Conservation (phyloP, 2,329 filamentous ascomycete genomes). For the Diaporthe ilicicola region DNA sequence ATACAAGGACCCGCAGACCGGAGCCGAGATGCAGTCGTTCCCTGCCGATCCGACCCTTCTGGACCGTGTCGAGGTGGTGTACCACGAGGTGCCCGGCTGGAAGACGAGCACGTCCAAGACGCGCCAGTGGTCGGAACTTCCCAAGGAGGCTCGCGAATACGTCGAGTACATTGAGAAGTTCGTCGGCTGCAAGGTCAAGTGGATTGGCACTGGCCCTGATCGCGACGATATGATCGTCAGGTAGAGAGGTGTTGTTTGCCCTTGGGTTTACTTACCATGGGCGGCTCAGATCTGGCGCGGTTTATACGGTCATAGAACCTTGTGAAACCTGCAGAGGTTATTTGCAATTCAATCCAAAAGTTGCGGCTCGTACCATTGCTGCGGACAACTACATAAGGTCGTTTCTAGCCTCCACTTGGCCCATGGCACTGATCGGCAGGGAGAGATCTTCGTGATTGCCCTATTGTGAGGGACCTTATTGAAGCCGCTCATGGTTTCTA, state of each 20-base stretch:
- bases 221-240: slow-evolving; percentile 68
- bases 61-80: slow-evolving; percentile 68
- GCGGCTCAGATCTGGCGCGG: slow-evolving; percentile 6
- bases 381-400: slow-evolving; percentile 63
- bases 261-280: too few relatives aligned
- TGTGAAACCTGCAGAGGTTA: slow-evolving; percentile 14
- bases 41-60: slow-evolving; percentile 69
- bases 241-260: background rate
- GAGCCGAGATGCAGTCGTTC: slow-evolving; percentile 64
- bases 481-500: background rate
- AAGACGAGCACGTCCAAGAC: slow-evolving; percentile 68
- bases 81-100: slow-evolving; percentile 76
- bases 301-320: slow-evolving; percentile 4
- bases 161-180: slow-evolving; percentile 72
- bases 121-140: slow-evolving; percentile 61
- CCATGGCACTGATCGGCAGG: slow-evolving; percentile 58
- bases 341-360: slow-evolving; percentile 10
- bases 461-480: background rate
- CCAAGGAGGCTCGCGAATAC: slow-evolving; percentile 70
- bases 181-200: slow-evolving; percentile 68
- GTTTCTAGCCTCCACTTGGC: slow-evolving; percentile 56
- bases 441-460: slow-evolving; percentile 47
- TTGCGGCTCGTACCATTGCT: slow-evolving; percentile 48
- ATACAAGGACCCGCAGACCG: slow-evolving; percentile 63
- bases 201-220: slow-evolving; percentile 72